These are phyloP conservation scores for Chaetomiaceae sp. DNA, from an alignment of 2,329 filamentous ascomycete genomes.

Conservation along the genomic window DNA sequence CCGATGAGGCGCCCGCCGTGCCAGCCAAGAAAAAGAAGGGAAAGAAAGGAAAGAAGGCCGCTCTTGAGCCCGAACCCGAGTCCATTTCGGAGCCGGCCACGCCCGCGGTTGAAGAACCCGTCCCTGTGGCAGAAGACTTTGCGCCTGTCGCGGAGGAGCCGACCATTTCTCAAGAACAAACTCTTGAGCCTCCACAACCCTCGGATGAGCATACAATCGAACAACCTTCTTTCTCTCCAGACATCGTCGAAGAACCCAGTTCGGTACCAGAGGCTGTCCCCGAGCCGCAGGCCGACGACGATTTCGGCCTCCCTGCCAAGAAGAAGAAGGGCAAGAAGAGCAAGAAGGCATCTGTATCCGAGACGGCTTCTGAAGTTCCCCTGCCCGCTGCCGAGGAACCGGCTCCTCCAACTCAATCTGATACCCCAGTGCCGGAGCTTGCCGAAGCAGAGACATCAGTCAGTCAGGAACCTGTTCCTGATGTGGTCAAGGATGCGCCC, in stretches of 20 bases:
- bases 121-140: background rate
- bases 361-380: constrained; percentile 8
- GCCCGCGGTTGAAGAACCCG: background rate
- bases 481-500: background rate
- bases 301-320: background rate
- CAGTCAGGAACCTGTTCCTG: background rate
- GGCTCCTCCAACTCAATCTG: background rate
- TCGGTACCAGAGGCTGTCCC: background rate
- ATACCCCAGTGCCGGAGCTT: background rate
- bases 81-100: background rate
- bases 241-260: background rate
- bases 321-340: constrained; percentile 32
- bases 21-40: constrained; percentile 32
- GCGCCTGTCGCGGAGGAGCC: background rate
- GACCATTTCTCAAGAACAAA: background rate
- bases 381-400: constrained; percentile 6
- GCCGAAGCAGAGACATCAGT: background rate
- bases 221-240: background rate
- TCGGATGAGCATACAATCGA: background rate
- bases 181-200: background rate
- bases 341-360: constrained; percentile 15
- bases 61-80: background rate
- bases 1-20: no score
- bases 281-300: constrained; percentile 1
- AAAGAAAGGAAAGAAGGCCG: constrained; percentile 15